A percentile compares a stretch with the other conserved stretches of the same genome.
phyloP scores from a whole-genome alignment of 345 rosid genomes.

The Eucalyptus guilfoylei region DNA sequence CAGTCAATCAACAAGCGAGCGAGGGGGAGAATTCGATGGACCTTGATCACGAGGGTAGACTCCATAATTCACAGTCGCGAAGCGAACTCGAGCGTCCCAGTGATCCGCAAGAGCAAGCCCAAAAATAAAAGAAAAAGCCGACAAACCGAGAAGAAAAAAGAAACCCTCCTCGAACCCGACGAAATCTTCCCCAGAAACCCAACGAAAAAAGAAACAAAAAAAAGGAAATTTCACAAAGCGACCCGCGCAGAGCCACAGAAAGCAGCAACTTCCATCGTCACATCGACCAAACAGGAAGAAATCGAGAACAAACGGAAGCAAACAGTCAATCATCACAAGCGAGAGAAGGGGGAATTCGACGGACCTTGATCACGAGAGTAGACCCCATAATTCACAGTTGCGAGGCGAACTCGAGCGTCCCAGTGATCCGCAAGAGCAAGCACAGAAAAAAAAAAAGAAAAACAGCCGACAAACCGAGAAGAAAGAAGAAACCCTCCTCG shows the following conservation, averaged over 20 bases:
- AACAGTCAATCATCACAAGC: not conserved
- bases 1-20: not conserved
- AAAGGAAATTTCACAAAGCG: not conserved
- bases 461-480: not conserved
- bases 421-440: constrained; percentile 2
- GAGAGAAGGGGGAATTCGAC: not conserved
- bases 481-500: not conserved
- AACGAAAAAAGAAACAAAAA: too few relatives aligned
- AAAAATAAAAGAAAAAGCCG: not conserved
- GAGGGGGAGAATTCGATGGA: not conserved
- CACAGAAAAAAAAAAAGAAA: not conserved
- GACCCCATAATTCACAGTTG: not conserved
- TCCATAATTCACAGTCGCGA: not conserved
- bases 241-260: not conserved
- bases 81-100: not conserved
- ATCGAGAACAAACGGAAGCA: not conserved
- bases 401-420: not conserved
- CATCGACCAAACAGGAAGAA: not conserved
- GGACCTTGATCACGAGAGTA: constrained; percentile 6
- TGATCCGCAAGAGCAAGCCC: not conserved
- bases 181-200: not conserved
- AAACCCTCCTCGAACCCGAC: not conserved
- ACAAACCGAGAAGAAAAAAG: not conserved
- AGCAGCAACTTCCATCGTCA: not conserved
- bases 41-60: constrained; percentile 8